These are phyloP conservation scores for Gonapodya prolifera DNA, from an alignment of 192 early-diverging fungal species.

Conservation along the genomic window DNA sequence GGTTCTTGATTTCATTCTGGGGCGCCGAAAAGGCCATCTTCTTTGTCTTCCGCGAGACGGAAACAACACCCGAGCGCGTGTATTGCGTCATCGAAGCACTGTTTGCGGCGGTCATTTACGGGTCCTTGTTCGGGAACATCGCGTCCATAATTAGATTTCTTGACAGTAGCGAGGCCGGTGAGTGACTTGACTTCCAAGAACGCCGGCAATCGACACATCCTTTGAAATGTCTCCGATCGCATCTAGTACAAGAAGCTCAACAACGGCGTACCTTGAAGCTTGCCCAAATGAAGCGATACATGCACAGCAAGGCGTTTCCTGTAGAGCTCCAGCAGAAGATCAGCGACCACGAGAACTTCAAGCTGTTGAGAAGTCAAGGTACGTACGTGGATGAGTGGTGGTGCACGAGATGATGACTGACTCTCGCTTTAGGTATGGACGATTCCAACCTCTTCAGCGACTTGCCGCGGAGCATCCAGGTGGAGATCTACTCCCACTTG, in stretches of 20 bases:
- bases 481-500: slow-evolving; percentile 12
- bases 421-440: no score
- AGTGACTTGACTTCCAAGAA: not conserved
- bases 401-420: no score
- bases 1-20: slow-evolving; percentile 3
- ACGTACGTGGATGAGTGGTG: no score
- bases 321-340: slow-evolving; percentile 9
- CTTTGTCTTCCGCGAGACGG: not conserved
- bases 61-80: not conserved
- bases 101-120: slow-evolving; percentile 8
- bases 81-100: slow-evolving; percentile 9
- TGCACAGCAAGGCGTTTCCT: not conserved
- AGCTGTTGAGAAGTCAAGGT: slow-evolving; percentile 9
- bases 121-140: slow-evolving; percentile 14
- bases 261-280: not conserved
- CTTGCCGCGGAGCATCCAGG: slow-evolving; percentile 8
- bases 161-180: slow-evolving; percentile 9
- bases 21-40: not conserved
- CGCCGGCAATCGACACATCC: not conserved
- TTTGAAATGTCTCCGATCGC: not conserved
- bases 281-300: not conserved
- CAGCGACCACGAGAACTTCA: slow-evolving; percentile 9
- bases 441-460: slow-evolving; percentile 12
- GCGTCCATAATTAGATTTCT: slow-evolving; percentile 7
- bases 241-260: slow-evolving; percentile 6